A percentile compares a stretch with the other conserved stretches of the same genome.
Conservation (phyloP, 768 basidiomycete genomes). For the Russula sp. region DNA sequence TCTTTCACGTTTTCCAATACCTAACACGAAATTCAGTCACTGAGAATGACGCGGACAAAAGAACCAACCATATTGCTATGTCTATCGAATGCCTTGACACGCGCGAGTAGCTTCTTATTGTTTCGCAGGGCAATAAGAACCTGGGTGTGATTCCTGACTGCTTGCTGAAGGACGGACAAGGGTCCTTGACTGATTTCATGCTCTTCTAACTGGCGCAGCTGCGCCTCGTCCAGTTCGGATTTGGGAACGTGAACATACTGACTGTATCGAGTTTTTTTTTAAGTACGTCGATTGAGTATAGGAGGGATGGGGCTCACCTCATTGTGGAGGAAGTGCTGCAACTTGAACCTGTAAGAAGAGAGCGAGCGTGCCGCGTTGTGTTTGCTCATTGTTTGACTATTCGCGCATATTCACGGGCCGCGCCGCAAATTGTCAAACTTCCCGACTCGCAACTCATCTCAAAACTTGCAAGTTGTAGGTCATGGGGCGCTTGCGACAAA, state of each 20-base stretch:
- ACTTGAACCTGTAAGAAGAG: no score
- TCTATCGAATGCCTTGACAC: conserved; percentile 97
- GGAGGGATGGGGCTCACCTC: conserved; percentile 22
- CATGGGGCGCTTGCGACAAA: conserved; percentile 78
- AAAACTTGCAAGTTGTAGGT: not conserved
- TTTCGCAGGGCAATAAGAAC: conserved; percentile 96
- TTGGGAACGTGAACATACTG: conserved; percentile 97
- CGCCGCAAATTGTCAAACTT: not conserved
- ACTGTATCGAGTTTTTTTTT: conserved; percentile 46
- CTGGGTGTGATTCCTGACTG: conserved; percentile 96
- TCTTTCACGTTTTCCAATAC: conserved; percentile 98
- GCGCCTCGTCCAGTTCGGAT: conserved; percentile 96
- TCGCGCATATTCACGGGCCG: not conserved
- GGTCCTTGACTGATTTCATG: conserved; percentile 99
- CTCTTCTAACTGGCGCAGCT: conserved; percentile 93
- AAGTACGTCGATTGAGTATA: not conserved
- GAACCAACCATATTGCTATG: conserved; percentile 93
- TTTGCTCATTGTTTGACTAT: conserved; percentile 3
- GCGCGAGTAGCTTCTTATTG: conserved; percentile 94
- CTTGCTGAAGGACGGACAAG: conserved; percentile 92
- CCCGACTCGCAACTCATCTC: not conserved
- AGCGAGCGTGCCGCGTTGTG: not conserved
- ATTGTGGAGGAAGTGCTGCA: conserved; percentile 15
- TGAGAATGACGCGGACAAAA: conserved; percentile 4
- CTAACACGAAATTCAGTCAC: conserved; percentile 41